phyloP scores from a whole-genome alignment of 176 grass and related monocot species.

The Oryza punctata region DNA sequence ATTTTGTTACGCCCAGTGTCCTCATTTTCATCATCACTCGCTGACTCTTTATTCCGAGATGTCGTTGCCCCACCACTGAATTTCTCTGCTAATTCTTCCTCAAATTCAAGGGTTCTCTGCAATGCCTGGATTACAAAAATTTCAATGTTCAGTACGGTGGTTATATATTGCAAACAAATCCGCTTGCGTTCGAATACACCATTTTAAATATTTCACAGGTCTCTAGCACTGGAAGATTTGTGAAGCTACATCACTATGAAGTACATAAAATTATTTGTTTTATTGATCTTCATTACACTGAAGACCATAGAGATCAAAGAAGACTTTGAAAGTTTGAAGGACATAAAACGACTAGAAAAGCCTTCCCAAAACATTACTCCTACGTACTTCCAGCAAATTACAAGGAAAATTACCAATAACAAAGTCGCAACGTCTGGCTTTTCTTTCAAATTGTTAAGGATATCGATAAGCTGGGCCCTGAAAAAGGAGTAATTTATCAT shows the following conservation, averaged over 20 bases:
- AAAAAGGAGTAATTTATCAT: slow-evolving; percentile 45
- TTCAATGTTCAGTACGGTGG: slow-evolving; percentile 5
- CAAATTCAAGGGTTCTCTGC: slow-evolving; percentile 98
- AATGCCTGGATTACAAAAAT: slow-evolving; percentile 63
- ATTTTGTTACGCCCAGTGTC: slow-evolving; percentile 65
- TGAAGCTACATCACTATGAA: slow-evolving; percentile 5
- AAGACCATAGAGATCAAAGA: slow-evolving; percentile 7
- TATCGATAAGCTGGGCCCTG: slow-evolving; percentile 94
- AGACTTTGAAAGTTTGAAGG: background rate
- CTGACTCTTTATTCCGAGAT: slow-evolving; percentile 63
- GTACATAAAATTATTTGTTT: background rate
- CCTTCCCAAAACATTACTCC: background rate
- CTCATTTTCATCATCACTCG: slow-evolving; percentile 79
- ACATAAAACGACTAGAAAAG: slow-evolving; percentile 8
- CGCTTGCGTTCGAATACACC: background rate
- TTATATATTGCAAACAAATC: slow-evolving; percentile 27
- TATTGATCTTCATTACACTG: slow-evolving; percentile 3
- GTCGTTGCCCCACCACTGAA: slow-evolving; percentile 79
- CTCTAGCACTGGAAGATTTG: background rate
- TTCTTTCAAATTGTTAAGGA: slow-evolving; percentile 93
- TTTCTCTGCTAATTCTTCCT: slow-evolving; percentile 97
- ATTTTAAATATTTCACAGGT: slow-evolving; percentile 2
- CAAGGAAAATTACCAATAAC: slow-evolving; percentile 68
- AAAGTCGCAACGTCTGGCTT: slow-evolving; percentile 98
- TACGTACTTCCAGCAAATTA: slow-evolving; percentile 33